Evolutionary conservation across 768 basidiomycete species (phyloP), one percentile per base, ranked within the genome.

Genomic region (Neoboletus subvelutipes): DNA sequence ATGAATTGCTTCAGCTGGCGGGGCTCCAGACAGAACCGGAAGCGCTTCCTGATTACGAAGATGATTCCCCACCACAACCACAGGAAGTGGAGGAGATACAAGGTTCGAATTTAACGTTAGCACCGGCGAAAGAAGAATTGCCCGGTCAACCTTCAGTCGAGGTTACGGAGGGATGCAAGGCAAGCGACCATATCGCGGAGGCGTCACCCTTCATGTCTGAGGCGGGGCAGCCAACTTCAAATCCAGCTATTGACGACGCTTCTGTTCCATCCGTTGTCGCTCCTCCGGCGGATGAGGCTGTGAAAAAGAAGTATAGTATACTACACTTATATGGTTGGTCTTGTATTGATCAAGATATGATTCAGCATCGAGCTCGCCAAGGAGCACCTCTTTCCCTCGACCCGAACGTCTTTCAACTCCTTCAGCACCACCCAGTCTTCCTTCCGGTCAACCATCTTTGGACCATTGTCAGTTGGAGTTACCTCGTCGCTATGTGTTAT

Each of bases 401-500:
- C 64, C 8, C 61, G 65, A 33, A 57, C 64, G 33, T 47, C 64
- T 58, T 50, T 61, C 53, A 49, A 50, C 53, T 49, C 67, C 52
- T 66, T 70, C 56, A 54, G 41, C n/a, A 26, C 63, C 1, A 11
- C 52, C 17, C 55, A 72, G 4, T 64, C 67, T 9, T 83, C 81
- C 72, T 80, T 74, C 56, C 72, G 73, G 37, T 75, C 81, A n/a
- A 87, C 86, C 1, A 87, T 88, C 28, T 88, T 88, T 61, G 85
- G 84, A 22, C 83, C 84, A 51, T 66, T 86, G 86, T 86, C 53
- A 62, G 85, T 75, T 55, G 49, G 43, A 39, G 48, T 63, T 50
- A 41, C 28, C 22, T 46, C 39, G 5, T 48, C 33, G 29, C 42
- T 26, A 1, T 47, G 13, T 13, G 15, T 40, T 15, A 10, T 49